A percentile compares a stretch with the other conserved stretches of the same genome.
phyloP scores from a whole-genome alignment of 202 grass and related monocot genomes.

The Eragrostis tef region DNA sequence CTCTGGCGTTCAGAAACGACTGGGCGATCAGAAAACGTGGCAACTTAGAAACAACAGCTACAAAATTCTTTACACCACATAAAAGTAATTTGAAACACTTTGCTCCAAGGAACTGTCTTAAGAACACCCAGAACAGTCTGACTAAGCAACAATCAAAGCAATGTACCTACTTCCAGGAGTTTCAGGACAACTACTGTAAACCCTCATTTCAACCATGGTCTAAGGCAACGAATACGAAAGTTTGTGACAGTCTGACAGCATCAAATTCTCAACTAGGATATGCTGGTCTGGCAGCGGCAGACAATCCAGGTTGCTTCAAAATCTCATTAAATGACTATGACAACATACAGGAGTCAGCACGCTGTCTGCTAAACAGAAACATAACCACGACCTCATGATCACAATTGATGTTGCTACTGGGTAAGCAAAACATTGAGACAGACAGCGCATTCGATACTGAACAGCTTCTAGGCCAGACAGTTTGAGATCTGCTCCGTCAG shows the following conservation, averaged over 20 bases:
- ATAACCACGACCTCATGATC: background rate
- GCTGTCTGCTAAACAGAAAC: background rate
- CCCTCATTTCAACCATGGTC: background rate
- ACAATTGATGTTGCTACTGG: background rate
- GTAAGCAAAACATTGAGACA: background rate
- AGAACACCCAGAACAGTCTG: slow-evolving; percentile 13
- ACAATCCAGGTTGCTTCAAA: background rate
- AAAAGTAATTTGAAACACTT: background rate
- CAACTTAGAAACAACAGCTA: too few relatives aligned
- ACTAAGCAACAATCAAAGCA: background rate
- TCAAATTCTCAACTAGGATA: background rate
- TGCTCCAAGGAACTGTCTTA: background rate
- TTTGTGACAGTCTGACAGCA: background rate
- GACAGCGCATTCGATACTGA: slow-evolving; percentile 8
- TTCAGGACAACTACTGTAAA: background rate
- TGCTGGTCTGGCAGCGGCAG: background rate
- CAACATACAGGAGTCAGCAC: background rate
- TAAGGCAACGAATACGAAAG: background rate
- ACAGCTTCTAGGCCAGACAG: background rate
- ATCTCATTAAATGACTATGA: background rate
- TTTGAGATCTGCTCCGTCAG: slow-evolving; percentile 42
- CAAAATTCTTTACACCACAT: background rate
- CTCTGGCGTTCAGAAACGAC: too few relatives aligned
- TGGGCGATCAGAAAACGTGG: too few relatives aligned
- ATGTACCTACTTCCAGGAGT: slow-evolving; percentile 31